phyloP scores from a whole-genome alignment of 2,329 filamentous ascomycete species.

The Teratosphaeria nubilosa region DNA sequence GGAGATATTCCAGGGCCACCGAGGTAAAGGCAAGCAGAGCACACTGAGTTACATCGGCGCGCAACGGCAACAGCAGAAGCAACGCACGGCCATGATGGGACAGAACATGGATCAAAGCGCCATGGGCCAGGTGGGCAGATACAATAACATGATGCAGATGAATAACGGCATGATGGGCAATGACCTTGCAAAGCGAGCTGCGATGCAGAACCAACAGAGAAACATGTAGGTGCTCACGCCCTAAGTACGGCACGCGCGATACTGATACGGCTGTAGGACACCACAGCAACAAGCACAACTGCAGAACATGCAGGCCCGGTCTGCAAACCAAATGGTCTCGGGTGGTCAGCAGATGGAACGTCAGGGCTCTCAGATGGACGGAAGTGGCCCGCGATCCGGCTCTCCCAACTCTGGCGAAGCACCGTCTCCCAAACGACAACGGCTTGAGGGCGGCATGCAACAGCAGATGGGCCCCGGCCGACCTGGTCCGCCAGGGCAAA shows the following conservation, averaged over 20 bases:
- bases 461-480: conserved; percentile 52
- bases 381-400: conserved; percentile 65
- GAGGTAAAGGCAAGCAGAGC: conserved; percentile 48
- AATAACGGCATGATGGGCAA: conserved; percentile 25
- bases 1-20: conserved; percentile 85
- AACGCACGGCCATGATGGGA: conserved; percentile 57
- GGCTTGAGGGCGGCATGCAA: conserved; percentile 63
- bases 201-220: conserved; percentile 11
- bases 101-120: conserved; percentile 47
- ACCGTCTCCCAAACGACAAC: conserved; percentile 82
- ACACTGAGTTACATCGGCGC: conserved; percentile 31
- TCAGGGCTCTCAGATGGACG: conserved; percentile 78
- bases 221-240: conserved; percentile 13
- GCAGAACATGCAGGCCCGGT: conserved; percentile 52
- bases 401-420: conserved; percentile 78
- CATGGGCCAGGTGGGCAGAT: conserved; percentile 50
- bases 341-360: conserved; percentile 70
- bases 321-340: conserved; percentile 43
- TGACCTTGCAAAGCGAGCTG: conserved; percentile 30
- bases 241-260: neutral
- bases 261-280: conserved; percentile 10
- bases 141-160: conserved; percentile 34
- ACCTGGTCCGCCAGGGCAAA: conserved; percentile 21
- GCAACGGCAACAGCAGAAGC: conserved; percentile 65
- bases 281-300: conserved; percentile 18